Evolutionary conservation across 1,139 yeast genomes (phyloP).

Genomic region (Komagataea norvegica): DNA sequence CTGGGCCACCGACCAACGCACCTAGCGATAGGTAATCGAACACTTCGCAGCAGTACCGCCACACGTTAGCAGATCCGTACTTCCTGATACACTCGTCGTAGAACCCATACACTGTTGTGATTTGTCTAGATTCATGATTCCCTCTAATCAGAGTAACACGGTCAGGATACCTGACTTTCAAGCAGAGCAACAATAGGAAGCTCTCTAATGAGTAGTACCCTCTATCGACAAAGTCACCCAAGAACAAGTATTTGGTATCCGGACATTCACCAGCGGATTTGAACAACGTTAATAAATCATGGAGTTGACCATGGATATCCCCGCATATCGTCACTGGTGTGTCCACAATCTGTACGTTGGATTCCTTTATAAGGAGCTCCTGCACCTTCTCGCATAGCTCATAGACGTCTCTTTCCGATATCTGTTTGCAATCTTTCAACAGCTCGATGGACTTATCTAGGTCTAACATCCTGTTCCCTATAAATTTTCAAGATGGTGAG

Average conservation of each 20-base stretch:
- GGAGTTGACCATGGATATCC: conserved; percentile 96
- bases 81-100: conserved; percentile 96
- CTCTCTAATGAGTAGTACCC: conserved; percentile 96
- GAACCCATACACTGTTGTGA: conserved; percentile 96
- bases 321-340: conserved; percentile 99
- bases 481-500: too few species aligned
- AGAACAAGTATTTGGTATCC: conserved; percentile 34
- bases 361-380: conserved; percentile 84
- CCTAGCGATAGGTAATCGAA: conserved; percentile 94
- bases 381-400: conserved; percentile 85
- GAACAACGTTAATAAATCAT: conserved; percentile 85
- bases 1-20: conserved; percentile 71
- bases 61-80: conserved; percentile 92
- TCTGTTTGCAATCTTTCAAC: conserved; percentile 72
- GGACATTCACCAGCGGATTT: conserved; percentile 90
- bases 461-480: conserved; percentile 19
- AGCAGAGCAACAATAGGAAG: conserved; percentile 66
- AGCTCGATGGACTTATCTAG: conserved; percentile 44
- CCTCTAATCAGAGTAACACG: conserved; percentile 92
- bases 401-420: conserved; percentile 78
- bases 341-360: conserved; percentile 89
- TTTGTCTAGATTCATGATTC: conserved; percentile 95
- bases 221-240: conserved; percentile 86
- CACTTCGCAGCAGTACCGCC: conserved; percentile 75
- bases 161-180: conserved; percentile 91